A percentile compares a stretch with the other conserved stretches of the same genome.
phyloP scores from a whole-genome alignment of 371 early-diverging fungal species.

The Batkoa obscura region DNA sequence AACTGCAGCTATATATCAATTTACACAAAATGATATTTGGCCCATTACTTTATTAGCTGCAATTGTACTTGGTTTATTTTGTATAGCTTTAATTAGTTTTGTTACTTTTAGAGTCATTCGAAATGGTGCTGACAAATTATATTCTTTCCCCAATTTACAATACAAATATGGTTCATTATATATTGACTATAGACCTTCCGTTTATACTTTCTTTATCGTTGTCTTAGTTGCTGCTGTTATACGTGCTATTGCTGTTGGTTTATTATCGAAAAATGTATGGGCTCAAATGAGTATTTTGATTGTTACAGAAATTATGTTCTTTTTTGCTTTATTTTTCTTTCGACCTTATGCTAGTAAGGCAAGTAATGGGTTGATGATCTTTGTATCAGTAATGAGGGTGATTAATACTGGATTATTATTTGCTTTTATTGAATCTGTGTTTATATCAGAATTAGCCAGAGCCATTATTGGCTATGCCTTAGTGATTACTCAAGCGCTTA shows the following conservation, averaged over 20 bases:
- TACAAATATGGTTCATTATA: constrained; percentile 15
- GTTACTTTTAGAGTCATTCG: constrained; percentile 7
- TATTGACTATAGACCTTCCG: constrained; percentile 12
- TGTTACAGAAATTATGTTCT: neutral
- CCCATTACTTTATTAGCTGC: constrained; percentile 11
- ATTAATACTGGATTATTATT: neutral
- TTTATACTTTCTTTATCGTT: constrained; percentile 17
- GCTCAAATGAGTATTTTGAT: neutral
- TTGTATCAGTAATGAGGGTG: neutral
- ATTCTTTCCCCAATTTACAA: constrained; percentile 12
- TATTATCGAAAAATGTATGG: neutral
- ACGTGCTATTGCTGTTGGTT: constrained; percentile 13
- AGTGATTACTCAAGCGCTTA: neutral
- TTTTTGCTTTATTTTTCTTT: neutral
- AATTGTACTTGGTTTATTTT: constrained; percentile 10
- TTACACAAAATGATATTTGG: constrained; percentile 13
- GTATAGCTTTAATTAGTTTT: neutral
- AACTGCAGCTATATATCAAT: constrained; percentile 6
- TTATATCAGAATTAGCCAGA: neutral
- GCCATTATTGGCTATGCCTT: neutral
- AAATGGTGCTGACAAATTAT: constrained; percentile 12
- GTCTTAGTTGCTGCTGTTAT: constrained; percentile 10
- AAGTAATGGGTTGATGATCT: neutral
- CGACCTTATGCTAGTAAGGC: neutral
- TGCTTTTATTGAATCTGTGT: neutral